phyloP scores from a whole-genome alignment of 1,284 basidiomycete genomes.

The Sanghuangporus weigelae region DNA sequence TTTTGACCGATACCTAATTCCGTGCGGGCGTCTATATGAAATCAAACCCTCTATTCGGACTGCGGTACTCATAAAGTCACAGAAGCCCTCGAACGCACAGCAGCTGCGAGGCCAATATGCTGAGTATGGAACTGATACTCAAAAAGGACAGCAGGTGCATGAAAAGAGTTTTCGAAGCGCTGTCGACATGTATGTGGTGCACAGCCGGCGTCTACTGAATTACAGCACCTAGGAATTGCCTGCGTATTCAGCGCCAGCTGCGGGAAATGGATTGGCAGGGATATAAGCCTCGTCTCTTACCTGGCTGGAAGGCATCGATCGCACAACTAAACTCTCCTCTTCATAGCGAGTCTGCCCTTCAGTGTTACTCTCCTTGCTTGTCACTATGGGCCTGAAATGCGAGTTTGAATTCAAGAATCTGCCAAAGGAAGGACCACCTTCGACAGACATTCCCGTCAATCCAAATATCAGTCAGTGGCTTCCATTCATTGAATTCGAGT shows the following conservation, averaged over 20 bases:
- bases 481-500: neutral
- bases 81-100: too few relatives aligned
- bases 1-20: too few relatives aligned
- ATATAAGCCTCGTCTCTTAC: neutral
- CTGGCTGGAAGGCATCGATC: neutral
- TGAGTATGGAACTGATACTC: too few relatives aligned
- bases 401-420: slow-evolving; percentile 6
- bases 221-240: neutral
- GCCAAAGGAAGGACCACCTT: neutral
- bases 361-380: neutral
- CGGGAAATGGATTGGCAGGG: too few relatives aligned
- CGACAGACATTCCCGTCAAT: neutral
- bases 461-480: neutral
- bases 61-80: too few relatives aligned
- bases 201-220: neutral
- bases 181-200: neutral
- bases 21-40: too few relatives aligned
- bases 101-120: too few relatives aligned
- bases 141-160: too few relatives aligned
- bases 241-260: neutral
- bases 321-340: neutral
- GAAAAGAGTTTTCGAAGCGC: too few relatives aligned
- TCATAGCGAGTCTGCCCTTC: neutral
- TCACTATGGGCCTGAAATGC: neutral
- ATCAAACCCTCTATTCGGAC: too few relatives aligned